Evolutionary conservation across 2,329 filamentous ascomycete genomes (phyloP), one percentile per base, ranked within the genome.

Genomic region (Colletotrichum liriopes): DNA sequence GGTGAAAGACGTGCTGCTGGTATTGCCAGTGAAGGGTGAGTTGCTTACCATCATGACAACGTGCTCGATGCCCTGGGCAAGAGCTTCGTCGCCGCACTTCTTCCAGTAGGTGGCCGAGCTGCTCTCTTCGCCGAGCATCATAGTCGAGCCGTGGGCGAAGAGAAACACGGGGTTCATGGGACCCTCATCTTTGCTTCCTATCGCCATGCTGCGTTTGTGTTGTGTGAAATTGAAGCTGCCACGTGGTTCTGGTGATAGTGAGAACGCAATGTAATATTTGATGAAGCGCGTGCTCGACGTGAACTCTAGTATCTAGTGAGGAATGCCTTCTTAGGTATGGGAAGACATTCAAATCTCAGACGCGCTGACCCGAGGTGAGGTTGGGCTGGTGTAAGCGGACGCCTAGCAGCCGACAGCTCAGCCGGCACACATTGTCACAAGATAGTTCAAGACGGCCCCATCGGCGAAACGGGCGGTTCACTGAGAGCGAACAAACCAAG

Each of bases 61-160:
- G 49, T 90, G 88, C 79, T 92, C 89, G 79, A 93, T 85, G 18
- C 86, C 86, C 71, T 89, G 81, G 7, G 84, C 86, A 7, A 92
- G 84, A 3, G 91, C 91, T 72, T 89, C 88, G 74, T 92, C 89
- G 59, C 91, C 91, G 75, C 87, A 89, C 73, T 87, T 84, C 78
- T 91, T 91, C 91, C 91, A 93, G 81, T 92, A 93, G 26, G 85
- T 84, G 14, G 90, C 90, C 0, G 90, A 91, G 2, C 82, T 79
- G 18, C 87, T 89, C 75, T 91, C 87, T 77, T 93, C 91, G 45
- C 90, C 91, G 18, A 93, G 82, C 91, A 93, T 93, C 90, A 92
- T 92, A 49, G 91, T 93, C 18, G 90, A 92, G 77, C 91, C 91
- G 86, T 93, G 91, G 3, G 90, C 92, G 80, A 93, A 93, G 81